Percentiles rank a stretch among this genome's conserved stretches.
Evolutionary conservation across 2,329 filamentous ascomycete species (phyloP).

Genomic region (Xylariaceae sp.): DNA sequence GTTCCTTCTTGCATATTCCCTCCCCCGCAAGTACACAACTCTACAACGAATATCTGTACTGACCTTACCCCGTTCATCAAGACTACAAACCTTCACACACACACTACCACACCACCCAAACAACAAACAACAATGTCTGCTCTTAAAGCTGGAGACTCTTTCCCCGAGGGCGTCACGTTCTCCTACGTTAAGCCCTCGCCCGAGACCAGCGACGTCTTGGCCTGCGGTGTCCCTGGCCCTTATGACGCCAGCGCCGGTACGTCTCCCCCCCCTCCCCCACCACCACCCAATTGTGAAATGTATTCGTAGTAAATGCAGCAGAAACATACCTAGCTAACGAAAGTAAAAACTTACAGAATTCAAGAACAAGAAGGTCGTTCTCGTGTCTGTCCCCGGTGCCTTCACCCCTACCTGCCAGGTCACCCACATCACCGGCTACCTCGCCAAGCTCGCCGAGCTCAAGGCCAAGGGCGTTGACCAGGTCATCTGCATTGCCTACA

Average conservation of each 20-base stretch:
- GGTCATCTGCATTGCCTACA: constrained; percentile 75
- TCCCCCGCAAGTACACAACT: no score
- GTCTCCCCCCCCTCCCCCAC: constrained; percentile 14
- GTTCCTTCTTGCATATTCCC: no score
- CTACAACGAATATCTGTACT: background rate
- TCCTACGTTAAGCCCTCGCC: constrained; percentile 73
- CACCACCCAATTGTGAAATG: background rate
- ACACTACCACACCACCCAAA: background rate
- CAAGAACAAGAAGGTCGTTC: constrained; percentile 50
- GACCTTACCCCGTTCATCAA: no score
- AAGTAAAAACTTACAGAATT: constrained; percentile 38
- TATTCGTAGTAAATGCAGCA: background rate
- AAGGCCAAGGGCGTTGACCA: constrained; percentile 77
- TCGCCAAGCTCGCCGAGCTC: constrained; percentile 63
- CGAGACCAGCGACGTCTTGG: constrained; percentile 62
- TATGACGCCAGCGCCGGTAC: constrained; percentile 73
- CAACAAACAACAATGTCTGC: constrained; percentile 44
- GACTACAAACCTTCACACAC: background rate
- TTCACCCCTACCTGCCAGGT: constrained; percentile 86
- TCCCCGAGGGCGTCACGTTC: constrained; percentile 78
- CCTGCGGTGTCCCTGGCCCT: constrained; percentile 71
- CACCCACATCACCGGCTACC: constrained; percentile 74
- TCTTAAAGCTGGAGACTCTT: constrained; percentile 74
- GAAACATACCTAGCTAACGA: background rate
- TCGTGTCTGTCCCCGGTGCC: constrained; percentile 59